Evolutionary conservation across 2,329 filamentous ascomycete genomes (phyloP), one percentile per base, ranked within the genome.

Genomic region (Macrophomina pseudophaseolina): DNA sequence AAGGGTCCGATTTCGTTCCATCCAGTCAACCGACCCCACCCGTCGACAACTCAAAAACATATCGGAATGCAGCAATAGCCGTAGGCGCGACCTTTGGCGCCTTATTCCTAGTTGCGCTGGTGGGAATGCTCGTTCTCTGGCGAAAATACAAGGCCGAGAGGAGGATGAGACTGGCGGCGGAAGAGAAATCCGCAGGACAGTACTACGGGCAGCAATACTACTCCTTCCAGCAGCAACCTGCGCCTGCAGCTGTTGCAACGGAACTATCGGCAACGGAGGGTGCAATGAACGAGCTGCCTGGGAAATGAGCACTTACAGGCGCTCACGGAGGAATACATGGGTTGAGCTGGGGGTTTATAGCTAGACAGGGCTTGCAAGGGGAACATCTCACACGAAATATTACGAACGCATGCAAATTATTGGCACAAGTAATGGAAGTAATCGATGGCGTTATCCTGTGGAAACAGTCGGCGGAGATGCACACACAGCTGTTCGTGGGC

Each of bases 71-170:
- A 40, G 53, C 53, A 28, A 56, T 42, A 40, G 18, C 53, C 2
- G 53, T 56, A 8, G 53, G 35, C 6, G 35, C 3, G 12, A 33
- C 35, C 14, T 42, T 56, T n/a, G 33, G 33, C 9, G n/a, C 42
- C n/a, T 11, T 42, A 1, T 42, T 9, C 14, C n/a, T 56, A 9
- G 11, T 56, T 14, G 33, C 33, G 2, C 12, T 42, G 8, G n/a
- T 18, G 4, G 53, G 11, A 40, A 56, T 56, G 33, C 4, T 42
- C 11, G n/a, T 42, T 3, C 30, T 40, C 53, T 56, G 53, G 53
- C 35, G 53, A 18, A 56, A 56, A 42, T 56, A 56, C 18, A 40
- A 42, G 16, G 33, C 53, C 28, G 33, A 56, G 53, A n/a, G 33
- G 7, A 56, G 33, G 12, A 30, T 56, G 53, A 56, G 53, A 28